phyloP scores from a whole-genome alignment of 2,329 filamentous ascomycete species.

The Alternaria rosae region DNA sequence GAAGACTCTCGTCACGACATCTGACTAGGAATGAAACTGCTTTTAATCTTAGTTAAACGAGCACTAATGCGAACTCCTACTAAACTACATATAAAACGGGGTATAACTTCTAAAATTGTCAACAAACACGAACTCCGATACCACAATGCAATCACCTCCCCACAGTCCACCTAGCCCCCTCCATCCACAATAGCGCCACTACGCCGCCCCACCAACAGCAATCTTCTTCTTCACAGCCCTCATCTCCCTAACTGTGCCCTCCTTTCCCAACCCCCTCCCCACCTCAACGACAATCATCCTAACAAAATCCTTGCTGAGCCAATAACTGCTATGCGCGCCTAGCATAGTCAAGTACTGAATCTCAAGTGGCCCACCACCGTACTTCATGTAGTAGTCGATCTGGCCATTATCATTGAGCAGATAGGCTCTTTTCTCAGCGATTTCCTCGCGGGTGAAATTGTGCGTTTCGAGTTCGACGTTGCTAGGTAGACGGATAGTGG shows the following conservation, averaged over 20 bases:
- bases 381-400: constrained; percentile 86
- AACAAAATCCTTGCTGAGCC: constrained; percentile 87
- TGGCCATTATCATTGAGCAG: constrained; percentile 96
- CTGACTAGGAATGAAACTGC: no score
- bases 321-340: constrained; percentile 93
- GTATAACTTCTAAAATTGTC: neutral
- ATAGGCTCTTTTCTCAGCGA: constrained; percentile 87
- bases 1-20: no score
- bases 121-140: neutral
- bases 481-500: constrained; percentile 52
- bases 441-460: constrained; percentile 89
- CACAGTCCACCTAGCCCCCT: neutral
- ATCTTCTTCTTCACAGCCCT: constrained; percentile 62
- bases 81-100: neutral
- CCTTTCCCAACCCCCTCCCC: constrained; percentile 74
- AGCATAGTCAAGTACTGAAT: constrained; percentile 98
- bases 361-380: constrained; percentile 85
- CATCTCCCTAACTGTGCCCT: constrained; percentile 62
- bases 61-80: neutral
- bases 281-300: constrained; percentile 88
- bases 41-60: neutral
- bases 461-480: constrained; percentile 92
- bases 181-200: neutral
- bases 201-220: constrained; percentile 8
- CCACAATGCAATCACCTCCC: neutral